Evolutionary conservation across 306 rosid genomes (phyloP).

Genomic region (Malus sylvestris): DNA sequence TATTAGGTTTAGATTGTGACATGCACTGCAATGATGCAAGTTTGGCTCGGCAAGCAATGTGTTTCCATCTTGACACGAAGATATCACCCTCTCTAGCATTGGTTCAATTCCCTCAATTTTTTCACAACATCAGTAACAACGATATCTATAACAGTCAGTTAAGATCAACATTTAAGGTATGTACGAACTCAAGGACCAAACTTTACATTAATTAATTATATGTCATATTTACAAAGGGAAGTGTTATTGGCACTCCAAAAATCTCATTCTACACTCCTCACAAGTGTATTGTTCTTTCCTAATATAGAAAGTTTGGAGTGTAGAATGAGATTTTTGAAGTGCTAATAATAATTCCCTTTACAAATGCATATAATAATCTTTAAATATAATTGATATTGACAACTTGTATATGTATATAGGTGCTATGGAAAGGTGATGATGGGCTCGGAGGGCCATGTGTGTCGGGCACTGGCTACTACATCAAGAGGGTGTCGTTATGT

Average conservation of each 20-base stretch:
- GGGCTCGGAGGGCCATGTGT: constrained; percentile 58
- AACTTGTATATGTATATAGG: constrained; percentile 9
- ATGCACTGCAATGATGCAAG: constrained; percentile 67
- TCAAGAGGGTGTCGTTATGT: constrained; percentile 41
- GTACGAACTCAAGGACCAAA: constrained; percentile 2
- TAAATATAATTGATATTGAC: background rate
- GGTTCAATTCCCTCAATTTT: constrained; percentile 67
- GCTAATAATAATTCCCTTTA: too few relatives aligned
- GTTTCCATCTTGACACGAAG: constrained; percentile 62
- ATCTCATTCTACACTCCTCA: too few relatives aligned
- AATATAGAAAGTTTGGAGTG: too few relatives aligned
- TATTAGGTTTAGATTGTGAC: constrained; percentile 67
- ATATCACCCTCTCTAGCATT: constrained; percentile 51
- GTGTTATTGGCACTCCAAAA: too few relatives aligned
- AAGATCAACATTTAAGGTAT: constrained; percentile 30
- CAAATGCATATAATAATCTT: background rate
- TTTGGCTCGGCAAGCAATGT: constrained; percentile 59
- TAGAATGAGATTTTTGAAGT: too few relatives aligned
- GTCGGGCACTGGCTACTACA: constrained; percentile 52
- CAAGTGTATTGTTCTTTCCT: too few relatives aligned
- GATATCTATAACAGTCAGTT: constrained; percentile 59
- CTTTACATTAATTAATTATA: too few relatives aligned
- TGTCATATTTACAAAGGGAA: background rate
- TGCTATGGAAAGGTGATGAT: constrained; percentile 43
- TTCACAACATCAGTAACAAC: constrained; percentile 38